Evolutionary conservation across 1,284 basidiomycete species (phyloP), one percentile per base, ranked within the genome.

Genomic region (Sparassis latifolia): DNA sequence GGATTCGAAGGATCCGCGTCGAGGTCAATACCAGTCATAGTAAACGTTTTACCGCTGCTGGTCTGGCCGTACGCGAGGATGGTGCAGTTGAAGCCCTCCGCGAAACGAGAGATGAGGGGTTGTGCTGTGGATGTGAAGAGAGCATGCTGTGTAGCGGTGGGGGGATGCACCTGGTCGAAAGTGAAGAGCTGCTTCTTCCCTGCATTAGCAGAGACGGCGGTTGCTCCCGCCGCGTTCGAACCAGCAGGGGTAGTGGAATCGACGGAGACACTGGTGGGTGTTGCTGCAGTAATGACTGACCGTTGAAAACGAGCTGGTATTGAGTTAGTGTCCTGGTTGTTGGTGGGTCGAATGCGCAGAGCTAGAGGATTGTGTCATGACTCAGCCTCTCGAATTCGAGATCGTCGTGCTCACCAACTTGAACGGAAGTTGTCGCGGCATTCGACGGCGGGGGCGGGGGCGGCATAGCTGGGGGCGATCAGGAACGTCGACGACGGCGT

Each of bases 21-120:
- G 33, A 89, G 75, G 69, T 93, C 90, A 49, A 90, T 75, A 52
- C 92, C 89, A 20, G 92, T 92, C 96, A 98, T 98, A 33, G 94
- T 94, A 69, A 93, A 96, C 0, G 92, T 96, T 75, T 98, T 99
- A 47, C 96, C 96, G 55, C 90, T 94, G 56, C 89, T 92, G 0
- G 96, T 99, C 66, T 99, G 97, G 10, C 97, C 96, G 71, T 99
- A 99, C 48, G 96, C 96, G 54, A 99, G 81, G 55, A 99, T 89
- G 38, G 97, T 99, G 56, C 94, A 96, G 71, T 99, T 99, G 72
- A 94, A 96, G 9, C 96, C 96, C 62, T 95, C 92, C 44, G 97
- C 66, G 68, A 98, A 99, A 56, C 91, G 89, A 32, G 87, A 84
- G 55, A 98, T 80, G 58, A 97, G 84, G 29, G 92, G 88, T 52